Conservation (phyloP, 805 yeast species). For the Lachancea kluyveri region DNA sequence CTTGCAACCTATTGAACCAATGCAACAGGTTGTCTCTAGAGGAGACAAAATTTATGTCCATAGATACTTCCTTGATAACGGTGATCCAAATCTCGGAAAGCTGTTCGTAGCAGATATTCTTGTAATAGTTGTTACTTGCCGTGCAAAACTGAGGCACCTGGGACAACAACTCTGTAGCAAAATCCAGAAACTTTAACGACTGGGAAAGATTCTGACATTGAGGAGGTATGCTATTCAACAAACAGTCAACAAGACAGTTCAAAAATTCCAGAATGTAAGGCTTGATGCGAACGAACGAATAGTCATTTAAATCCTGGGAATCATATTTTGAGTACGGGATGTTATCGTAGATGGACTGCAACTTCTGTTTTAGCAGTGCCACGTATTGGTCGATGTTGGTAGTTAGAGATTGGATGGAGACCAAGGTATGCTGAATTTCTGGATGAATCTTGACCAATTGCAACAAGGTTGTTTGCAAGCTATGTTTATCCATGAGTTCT, state of each 20-base stretch:
- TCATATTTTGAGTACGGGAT: slow-evolving; percentile 27
- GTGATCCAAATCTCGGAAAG: slow-evolving; percentile 29
- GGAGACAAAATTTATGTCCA: slow-evolving; percentile 15
- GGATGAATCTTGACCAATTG: slow-evolving; percentile 24
- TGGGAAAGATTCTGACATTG: slow-evolving; percentile 21
- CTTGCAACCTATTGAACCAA: slow-evolving; percentile 19
- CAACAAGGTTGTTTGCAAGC: slow-evolving; percentile 19
- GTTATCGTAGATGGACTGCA: slow-evolving; percentile 18
- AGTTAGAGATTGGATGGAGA: slow-evolving; percentile 11
- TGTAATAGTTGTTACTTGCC: slow-evolving; percentile 31
- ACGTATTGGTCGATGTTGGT: slow-evolving; percentile 22
- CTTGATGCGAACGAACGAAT: slow-evolving; percentile 32
- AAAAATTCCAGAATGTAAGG: slow-evolving; percentile 27
- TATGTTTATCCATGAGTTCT: slow-evolving; percentile 28
- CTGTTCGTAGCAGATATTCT: slow-evolving; percentile 32
- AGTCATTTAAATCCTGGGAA: slow-evolving; percentile 22
- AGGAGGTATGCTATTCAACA: slow-evolving; percentile 30
- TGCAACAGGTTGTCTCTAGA: slow-evolving; percentile 12
- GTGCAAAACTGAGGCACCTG: slow-evolving; percentile 28
- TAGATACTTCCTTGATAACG: slow-evolving; percentile 23
- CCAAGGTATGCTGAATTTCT: slow-evolving; percentile 16
- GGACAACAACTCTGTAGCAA: slow-evolving; percentile 24
- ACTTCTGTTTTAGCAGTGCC: slow-evolving; percentile 17
- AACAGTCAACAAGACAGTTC: slow-evolving; percentile 29
- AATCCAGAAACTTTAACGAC: slow-evolving; percentile 25